These are phyloP conservation scores for Sonneratia alba DNA, from an alignment of 345 rosid genomes.

Conservation along the genomic window DNA sequence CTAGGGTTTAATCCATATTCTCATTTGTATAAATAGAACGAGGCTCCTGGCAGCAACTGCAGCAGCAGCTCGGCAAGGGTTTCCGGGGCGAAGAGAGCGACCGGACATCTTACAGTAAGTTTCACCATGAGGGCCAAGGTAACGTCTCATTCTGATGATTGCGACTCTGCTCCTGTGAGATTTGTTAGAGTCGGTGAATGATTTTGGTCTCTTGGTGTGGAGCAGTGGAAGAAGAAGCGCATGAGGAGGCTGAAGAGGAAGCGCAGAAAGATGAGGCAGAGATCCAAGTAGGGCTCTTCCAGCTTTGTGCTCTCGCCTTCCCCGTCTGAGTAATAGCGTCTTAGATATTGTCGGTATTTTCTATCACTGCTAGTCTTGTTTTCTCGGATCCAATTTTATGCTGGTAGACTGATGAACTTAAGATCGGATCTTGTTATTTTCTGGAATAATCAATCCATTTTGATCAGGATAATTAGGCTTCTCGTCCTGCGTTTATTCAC, in stretches of 20 bases:
- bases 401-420: not conserved
- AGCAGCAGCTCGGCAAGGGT: slow-evolving; percentile 10
- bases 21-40: not conserved
- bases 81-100: slow-evolving; percentile 3
- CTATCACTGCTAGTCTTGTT: not conserved
- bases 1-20: no score
- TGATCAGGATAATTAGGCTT: no score
- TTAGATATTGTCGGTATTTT: not conserved
- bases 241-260: slow-evolving; percentile 99
- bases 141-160: not conserved
- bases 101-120: not conserved
- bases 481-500: not conserved
- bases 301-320: not conserved
- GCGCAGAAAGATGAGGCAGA: slow-evolving; percentile 99
- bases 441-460: no score
- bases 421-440: not conserved
- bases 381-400: not conserved
- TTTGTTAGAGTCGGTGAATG: not conserved
- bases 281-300: slow-evolving; percentile 62
- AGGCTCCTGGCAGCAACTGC: not conserved
- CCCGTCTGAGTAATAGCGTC: no score
- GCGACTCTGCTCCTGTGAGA: not conserved
- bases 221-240: slow-evolving; percentile 99
- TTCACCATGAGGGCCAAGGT: slow-evolving; percentile 87
- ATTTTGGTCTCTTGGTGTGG: slow-evolving; percentile 3